Evolutionary conservation across 352 stramenopile species (phyloP).

Genomic region (Pythium sukuiense): DNA sequence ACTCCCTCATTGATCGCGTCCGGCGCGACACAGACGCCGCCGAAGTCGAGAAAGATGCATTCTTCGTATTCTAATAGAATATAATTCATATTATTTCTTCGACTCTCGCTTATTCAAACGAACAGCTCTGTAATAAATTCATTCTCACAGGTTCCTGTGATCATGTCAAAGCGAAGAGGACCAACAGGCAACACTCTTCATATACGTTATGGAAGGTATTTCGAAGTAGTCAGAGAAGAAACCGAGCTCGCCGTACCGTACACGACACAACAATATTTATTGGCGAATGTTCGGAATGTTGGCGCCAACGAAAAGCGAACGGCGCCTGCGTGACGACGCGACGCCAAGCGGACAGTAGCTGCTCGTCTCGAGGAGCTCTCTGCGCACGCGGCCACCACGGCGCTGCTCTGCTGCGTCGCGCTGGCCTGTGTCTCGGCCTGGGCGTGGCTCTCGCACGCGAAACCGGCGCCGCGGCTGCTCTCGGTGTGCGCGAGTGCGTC

Average conservation of each 20-base stretch:
- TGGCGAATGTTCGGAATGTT: neutral
- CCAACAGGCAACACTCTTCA: neutral
- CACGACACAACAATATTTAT: slow-evolving; percentile 11
- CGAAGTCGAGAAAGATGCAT: too few species aligned
- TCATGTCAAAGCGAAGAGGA: neutral
- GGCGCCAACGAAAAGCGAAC: slow-evolving; percentile 9
- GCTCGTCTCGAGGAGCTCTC: neutral
- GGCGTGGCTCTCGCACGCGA: slow-evolving; percentile 30
- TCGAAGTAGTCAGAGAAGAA: slow-evolving; percentile 3
- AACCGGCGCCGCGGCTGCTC: slow-evolving; percentile 11
- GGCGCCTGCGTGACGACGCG: neutral
- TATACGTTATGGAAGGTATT: neutral
- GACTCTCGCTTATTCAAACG: neutral
- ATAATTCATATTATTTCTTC: neutral
- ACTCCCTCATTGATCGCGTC: too few species aligned
- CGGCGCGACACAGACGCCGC: too few species aligned
- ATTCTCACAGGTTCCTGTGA: slow-evolving; percentile 8
- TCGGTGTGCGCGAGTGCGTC: slow-evolving; percentile 1
- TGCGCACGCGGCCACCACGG: slow-evolving; percentile 22
- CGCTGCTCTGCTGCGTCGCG: slow-evolving; percentile 18
- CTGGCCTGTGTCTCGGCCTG: slow-evolving; percentile 26
- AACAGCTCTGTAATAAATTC: neutral
- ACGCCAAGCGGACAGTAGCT: neutral
- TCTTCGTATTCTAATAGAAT: too few species aligned
- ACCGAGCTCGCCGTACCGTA: neutral